Percentiles rank a stretch among this genome's conserved stretches.
These are phyloP conservation scores for Leptoxyphium fumago DNA, from an alignment of 2,329 filamentous ascomycete genomes.

Conservation along the genomic window DNA sequence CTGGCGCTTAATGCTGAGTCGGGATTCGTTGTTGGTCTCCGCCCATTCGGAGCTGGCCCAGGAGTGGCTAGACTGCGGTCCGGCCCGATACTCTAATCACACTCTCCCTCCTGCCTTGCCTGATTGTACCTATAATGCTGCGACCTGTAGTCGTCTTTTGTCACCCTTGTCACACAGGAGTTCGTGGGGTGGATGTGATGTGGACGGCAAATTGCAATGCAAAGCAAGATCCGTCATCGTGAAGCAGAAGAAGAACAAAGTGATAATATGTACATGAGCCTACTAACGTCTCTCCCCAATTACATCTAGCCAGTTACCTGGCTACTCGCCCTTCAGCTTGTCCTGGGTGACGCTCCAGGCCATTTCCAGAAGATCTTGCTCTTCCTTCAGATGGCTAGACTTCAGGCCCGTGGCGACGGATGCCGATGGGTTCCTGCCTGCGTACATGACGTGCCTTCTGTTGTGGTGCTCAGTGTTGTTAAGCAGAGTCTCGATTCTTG, in stretches of 20 bases:
- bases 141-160: too few species aligned
- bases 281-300: neutral
- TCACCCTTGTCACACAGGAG: too few species aligned
- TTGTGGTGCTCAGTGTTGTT: slow-evolving; percentile 89
- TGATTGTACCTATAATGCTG: too few species aligned
- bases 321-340: slow-evolving; percentile 49
- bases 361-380: slow-evolving; percentile 62
- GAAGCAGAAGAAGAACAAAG: neutral
- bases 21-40: neutral
- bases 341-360: slow-evolving; percentile 50
- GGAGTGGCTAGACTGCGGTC: too few species aligned
- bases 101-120: too few species aligned
- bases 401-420: slow-evolving; percentile 91
- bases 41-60: too few species aligned
- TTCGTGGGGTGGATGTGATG: too few species aligned
- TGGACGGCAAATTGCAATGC: too few species aligned
- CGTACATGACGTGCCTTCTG: slow-evolving; percentile 93
- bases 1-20: neutral
- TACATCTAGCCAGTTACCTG: neutral
- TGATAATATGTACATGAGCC: neutral
- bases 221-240: too few species aligned
- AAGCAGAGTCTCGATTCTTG: slow-evolving; percentile 87
- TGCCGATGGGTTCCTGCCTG: slow-evolving; percentile 82
- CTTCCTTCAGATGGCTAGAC: slow-evolving; percentile 77
- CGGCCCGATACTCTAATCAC: too few species aligned